A percentile compares a stretch with the other conserved stretches of the same genome.
These are phyloP conservation scores for Trapa incisa DNA, from an alignment of 345 rosid genomes.

Conservation along the genomic window DNA sequence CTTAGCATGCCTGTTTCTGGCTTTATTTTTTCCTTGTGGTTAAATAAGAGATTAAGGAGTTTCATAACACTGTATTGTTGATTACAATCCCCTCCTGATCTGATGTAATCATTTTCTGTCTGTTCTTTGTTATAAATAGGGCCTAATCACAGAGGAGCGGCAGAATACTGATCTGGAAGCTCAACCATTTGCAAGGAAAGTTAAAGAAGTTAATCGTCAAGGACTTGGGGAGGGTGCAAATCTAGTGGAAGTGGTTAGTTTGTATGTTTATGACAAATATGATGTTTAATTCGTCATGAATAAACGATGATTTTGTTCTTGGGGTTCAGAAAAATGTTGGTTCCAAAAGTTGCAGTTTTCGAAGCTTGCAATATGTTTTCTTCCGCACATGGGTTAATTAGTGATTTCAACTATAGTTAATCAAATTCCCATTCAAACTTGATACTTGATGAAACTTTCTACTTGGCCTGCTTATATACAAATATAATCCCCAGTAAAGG, in stretches of 20 bases:
- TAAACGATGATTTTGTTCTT: not conserved
- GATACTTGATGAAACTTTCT: too few species aligned
- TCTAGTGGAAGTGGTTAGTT: slow-evolving; percentile 81
- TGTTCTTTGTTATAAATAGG: slow-evolving; percentile 32
- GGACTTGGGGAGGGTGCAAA: slow-evolving; percentile 82
- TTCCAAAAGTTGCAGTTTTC: not conserved
- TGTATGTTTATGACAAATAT: not conserved
- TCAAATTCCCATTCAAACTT: too few species aligned
- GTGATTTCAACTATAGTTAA: not conserved
- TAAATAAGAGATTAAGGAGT: not conserved
- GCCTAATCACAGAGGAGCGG: slow-evolving; percentile 83
- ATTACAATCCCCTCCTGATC: not conserved
- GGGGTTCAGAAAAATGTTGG: not conserved
- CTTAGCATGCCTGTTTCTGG: not conserved
- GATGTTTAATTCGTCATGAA: not conserved
- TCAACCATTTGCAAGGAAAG: slow-evolving; percentile 67
- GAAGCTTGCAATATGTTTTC: not conserved
- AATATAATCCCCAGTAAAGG: not conserved
- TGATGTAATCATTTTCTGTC: not conserved
- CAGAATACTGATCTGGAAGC: slow-evolving; percentile 66
- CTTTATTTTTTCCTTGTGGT: not conserved
- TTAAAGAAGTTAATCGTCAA: slow-evolving; percentile 70
- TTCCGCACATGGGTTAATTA: not conserved
- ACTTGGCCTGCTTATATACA: not conserved
- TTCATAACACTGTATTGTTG: not conserved